phyloP scores from a whole-genome alignment of 306 rosid genomes.

The Mimosa bimucronata region DNA sequence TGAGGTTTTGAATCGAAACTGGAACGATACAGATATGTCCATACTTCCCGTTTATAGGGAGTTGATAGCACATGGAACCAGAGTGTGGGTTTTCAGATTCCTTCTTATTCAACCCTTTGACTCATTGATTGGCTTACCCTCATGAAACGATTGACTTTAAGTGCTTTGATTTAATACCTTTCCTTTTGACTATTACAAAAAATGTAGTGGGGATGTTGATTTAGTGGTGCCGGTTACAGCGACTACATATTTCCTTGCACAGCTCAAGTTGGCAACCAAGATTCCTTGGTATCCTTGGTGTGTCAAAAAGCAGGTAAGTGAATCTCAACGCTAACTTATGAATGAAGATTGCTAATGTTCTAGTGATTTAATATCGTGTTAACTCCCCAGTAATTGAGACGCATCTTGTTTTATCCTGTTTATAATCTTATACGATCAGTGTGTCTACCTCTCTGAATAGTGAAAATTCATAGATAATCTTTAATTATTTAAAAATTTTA shows the following conservation, averaged over 20 bases:
- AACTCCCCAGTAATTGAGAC: too few species aligned
- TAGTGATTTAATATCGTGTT: too few species aligned
- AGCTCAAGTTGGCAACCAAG: constrained; percentile 75
- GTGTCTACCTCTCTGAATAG: too few species aligned
- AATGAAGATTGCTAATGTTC: too few species aligned
- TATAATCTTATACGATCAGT: too few species aligned
- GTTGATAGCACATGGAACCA: constrained; percentile 76
- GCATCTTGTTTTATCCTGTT: too few species aligned
- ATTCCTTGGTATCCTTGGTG: constrained; percentile 98
- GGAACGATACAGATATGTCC: constrained; percentile 92
- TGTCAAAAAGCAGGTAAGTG: constrained; percentile 84
- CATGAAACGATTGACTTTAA: neutral
- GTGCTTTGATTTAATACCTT: neutral
- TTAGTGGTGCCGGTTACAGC: constrained; percentile 99
- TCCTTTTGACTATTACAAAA: neutral
- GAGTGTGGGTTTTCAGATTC: constrained; percentile 98
- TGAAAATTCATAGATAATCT: too few species aligned
- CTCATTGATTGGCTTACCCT: too few species aligned
- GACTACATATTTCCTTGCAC: constrained; percentile 84
- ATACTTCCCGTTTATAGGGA: constrained; percentile 90
- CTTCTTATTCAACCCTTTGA: constrained; percentile 15
- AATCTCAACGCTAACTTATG: constrained; percentile 1
- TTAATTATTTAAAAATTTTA: too few species aligned
- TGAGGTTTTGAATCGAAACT: constrained; percentile 84
- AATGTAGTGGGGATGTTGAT: constrained; percentile 88